These are phyloP conservation scores for Clarireedia sp. DNA, from an alignment of 2,329 filamentous ascomycete species.

Conservation along the genomic window DNA sequence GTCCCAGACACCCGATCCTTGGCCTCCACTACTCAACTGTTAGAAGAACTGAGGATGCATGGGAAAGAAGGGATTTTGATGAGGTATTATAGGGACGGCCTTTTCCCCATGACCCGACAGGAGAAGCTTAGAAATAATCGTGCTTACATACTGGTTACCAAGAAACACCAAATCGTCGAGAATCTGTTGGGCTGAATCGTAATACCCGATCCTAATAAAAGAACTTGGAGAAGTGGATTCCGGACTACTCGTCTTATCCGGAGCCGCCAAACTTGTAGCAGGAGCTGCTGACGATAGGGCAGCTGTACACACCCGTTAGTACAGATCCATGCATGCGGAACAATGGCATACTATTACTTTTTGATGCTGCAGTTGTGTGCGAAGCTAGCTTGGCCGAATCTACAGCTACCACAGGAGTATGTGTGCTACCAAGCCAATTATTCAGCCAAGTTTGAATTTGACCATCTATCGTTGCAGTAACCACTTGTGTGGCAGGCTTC, in stretches of 20 bases:
- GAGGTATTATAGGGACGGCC: too few relatives aligned
- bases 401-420: background rate
- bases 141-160: conserved; percentile 36
- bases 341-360: background rate
- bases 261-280: background rate
- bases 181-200: conserved; percentile 34
- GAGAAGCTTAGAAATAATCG: background rate
- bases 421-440: conserved; percentile 3
- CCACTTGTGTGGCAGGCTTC: background rate
- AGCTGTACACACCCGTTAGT: background rate
- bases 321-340: background rate
- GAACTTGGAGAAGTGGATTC: background rate
- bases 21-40: conserved; percentile 34
- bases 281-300: background rate
- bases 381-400: background rate
- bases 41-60: background rate
- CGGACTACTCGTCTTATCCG: conserved; percentile 15
- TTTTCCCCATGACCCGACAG: background rate
- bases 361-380: background rate
- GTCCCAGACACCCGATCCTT: conserved; percentile 47
- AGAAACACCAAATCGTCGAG: conserved; percentile 49
- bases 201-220: conserved; percentile 41
- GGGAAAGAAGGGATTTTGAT: too few relatives aligned
- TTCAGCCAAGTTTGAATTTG: conserved; percentile 5
- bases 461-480: conserved; percentile 6